Base-by-base conservation (phyloP, 768 basidiomycete species). In the Pisolithus albus region DNA sequence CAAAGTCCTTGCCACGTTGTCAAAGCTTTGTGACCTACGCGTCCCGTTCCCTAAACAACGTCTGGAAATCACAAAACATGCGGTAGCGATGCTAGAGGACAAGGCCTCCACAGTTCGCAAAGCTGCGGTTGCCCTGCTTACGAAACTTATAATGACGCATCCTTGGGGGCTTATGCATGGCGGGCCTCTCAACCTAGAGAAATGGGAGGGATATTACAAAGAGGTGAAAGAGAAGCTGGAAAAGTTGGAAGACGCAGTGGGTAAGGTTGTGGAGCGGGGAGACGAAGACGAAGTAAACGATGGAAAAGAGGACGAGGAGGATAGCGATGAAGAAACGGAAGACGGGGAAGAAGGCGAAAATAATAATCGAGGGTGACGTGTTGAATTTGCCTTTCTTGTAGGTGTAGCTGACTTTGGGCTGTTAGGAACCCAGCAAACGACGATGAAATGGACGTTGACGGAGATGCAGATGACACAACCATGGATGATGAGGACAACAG, bases 21-120 rank as follows among this genome's bases (percentile, higher is more conserved):
- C 80, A 40, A 84, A 83, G 61, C 75, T 96, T 4, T 88, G 87
- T 64, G 81, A 95, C 47, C 78, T 86, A 24, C 78, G 74, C 1
- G 74, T 75, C 64, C 92, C 90, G 61, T 93, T 92, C 68, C 92
- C 92, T 0, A 88, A 91, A 65, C 86, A 93, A 55, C 80, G 94
- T 0, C 74, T 91, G 30, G 72, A 74, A 18, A 81, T 93, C 32
- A 86, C 92, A 5, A 74, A 77, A 46, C 80, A 82, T n/a, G 87
- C 92, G 0, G 82, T 89, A 30, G 79, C 75, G 2, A 83, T 88
- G 24, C 74, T 99, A 45, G 84, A 92, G 58, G 95, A 98, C 72
- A 98, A 98, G 70, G 84, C 82, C 2, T 81, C 90, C 18, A 82
- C 77, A 6, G 94, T 95, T n/a, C 78, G 96, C 59, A 90, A 91